Conservation (phyloP, 768 basidiomycete species). For the Boletus insuetus region DNA sequence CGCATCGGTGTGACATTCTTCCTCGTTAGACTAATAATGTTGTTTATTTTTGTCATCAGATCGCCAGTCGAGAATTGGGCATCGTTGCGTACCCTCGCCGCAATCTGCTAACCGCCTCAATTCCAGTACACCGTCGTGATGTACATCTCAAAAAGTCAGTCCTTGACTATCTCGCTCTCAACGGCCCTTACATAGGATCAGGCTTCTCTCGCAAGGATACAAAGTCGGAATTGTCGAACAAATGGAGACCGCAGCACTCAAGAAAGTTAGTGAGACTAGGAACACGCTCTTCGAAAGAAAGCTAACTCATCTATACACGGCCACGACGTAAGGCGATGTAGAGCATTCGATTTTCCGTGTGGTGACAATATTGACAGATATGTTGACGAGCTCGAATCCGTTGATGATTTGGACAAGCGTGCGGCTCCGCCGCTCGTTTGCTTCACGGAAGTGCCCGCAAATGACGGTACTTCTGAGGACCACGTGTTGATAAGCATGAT, state of each 20-base stretch:
- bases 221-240: constrained; percentile 85
- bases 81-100: constrained; percentile 70
- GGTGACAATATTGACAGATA: constrained; percentile 48
- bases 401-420: constrained; percentile 56
- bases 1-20: constrained; percentile 52
- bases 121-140: constrained; percentile 66
- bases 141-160: constrained; percentile 74
- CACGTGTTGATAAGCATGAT: constrained; percentile 66
- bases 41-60: constrained; percentile 38
- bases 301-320: constrained; percentile 78
- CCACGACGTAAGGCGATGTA: constrained; percentile 65
- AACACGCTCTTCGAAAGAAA: constrained; percentile 71
- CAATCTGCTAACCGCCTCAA: constrained; percentile 72
- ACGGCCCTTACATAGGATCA: constrained; percentile 19
- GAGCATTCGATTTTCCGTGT: not conserved
- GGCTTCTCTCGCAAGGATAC: constrained; percentile 74
- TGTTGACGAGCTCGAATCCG: constrained; percentile 75
- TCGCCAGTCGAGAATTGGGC: constrained; percentile 73
- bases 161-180: not conserved
- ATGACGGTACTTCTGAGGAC: constrained; percentile 13
- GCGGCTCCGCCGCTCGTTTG: constrained; percentile 69
- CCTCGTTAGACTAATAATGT: not conserved
- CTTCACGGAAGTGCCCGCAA: constrained; percentile 51
- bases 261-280: constrained; percentile 75
- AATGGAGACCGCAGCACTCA: constrained; percentile 84